A percentile compares a stretch with the other conserved stretches of the same genome.
phyloP scores from a whole-genome alignment of 176 grass and related monocot species.

The Musa beccarii region DNA sequence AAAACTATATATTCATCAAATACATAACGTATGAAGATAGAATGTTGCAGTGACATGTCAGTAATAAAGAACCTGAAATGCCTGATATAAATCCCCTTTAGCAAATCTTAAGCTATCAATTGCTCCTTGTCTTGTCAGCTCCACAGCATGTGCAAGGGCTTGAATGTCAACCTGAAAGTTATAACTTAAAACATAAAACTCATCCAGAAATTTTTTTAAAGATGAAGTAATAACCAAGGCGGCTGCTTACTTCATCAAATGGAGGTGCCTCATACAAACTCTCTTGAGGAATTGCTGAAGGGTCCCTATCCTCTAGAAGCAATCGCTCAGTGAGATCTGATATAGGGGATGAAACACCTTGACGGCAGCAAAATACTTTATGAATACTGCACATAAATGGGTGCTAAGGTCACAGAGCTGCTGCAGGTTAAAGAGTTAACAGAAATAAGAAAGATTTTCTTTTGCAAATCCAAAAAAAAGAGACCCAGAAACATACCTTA shows the following conservation, averaged over 20 bases:
- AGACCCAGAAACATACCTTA: constrained; percentile 45
- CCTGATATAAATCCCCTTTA: constrained; percentile 87
- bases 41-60: neutral
- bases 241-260: constrained; percentile 75
- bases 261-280: constrained; percentile 65
- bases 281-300: constrained; percentile 66
- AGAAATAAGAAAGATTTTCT: constrained; percentile 5
- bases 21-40: neutral
- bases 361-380: constrained; percentile 67
- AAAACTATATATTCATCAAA: neutral
- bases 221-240: constrained; percentile 15
- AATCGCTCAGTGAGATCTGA: constrained; percentile 74
- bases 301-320: constrained; percentile 84
- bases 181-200: constrained; percentile 26
- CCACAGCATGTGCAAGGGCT: constrained; percentile 90
- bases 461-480: constrained; percentile 1
- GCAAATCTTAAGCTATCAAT: constrained; percentile 96
- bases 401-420: constrained; percentile 24
- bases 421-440: constrained; percentile 6
- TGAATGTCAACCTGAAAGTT: constrained; percentile 88
- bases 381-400: constrained; percentile 64
- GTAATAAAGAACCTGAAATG: constrained; percentile 69
- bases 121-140: constrained; percentile 93
- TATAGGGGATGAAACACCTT: constrained; percentile 85
- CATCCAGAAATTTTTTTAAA: constrained; percentile 11